Conservation (phyloP, 129 eudicot species). For the Scalesia atractyloides region DNA sequence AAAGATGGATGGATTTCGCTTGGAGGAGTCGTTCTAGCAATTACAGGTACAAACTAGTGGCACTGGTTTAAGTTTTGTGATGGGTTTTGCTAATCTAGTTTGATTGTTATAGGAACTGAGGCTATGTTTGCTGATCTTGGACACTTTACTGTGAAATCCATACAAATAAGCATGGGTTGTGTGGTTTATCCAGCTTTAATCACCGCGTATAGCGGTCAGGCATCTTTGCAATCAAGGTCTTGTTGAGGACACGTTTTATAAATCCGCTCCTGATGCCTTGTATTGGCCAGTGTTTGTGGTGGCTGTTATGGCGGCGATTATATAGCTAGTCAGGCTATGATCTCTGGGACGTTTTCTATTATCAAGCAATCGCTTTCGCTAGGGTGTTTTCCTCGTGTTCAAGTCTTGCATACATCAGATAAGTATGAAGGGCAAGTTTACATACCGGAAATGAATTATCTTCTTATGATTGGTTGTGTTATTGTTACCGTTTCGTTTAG, state of each 20-base stretch:
- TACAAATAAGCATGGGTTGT: conserved; percentile 71
- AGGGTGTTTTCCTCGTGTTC: conserved; percentile 77
- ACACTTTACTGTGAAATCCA: conserved; percentile 63
- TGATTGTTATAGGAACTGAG: conserved; percentile 54
- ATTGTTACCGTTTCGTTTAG: conserved; percentile 53
- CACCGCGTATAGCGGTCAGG: conserved; percentile 60
- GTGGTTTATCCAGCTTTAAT: conserved; percentile 66
- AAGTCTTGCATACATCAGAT: conserved; percentile 62
- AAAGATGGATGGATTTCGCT: conserved; percentile 70
- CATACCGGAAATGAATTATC: conserved; percentile 63
- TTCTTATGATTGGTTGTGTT: conserved; percentile 73
- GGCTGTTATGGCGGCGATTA: conserved; percentile 67
- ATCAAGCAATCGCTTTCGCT: conserved; percentile 66
- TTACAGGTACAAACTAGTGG: conserved; percentile 45
- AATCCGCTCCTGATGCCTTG: conserved; percentile 53
- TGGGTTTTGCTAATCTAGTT: background rate
- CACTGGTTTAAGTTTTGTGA: background rate
- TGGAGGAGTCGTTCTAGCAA: conserved; percentile 67
- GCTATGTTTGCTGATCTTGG: conserved; percentile 79
- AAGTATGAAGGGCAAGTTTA: conserved; percentile 76
- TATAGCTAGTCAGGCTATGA: conserved; percentile 76
- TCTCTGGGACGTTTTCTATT: conserved; percentile 67
- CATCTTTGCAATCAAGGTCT: conserved; percentile 44
- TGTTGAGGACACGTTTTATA: conserved; percentile 51
- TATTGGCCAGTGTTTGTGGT: conserved; percentile 70